Base-by-base conservation (phyloP, 352 stramenopile genomes). In the Salisapilia sapeloensis region DNA sequence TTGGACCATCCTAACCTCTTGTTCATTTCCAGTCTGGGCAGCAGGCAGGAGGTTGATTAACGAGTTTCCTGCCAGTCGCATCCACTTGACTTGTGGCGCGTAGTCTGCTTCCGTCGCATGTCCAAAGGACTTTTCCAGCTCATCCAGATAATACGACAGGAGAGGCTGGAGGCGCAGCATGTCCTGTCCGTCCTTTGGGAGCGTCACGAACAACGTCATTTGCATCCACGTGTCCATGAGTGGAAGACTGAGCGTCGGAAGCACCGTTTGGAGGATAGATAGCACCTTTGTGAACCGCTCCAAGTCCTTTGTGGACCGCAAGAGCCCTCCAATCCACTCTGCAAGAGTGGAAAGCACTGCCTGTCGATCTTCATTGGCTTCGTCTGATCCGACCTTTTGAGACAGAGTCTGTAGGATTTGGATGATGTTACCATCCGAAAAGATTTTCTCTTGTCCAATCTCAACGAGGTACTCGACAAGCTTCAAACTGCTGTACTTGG, bases 31-130 rank as follows among this genome's bases (percentile, higher is more conserved):
- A 6, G 27, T 29, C 10, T 21, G 29, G 13, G 28, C 4, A 0
- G 27, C 43, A 10, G 40, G n/a, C n/a, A 49, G 47, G 5, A 82
- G 32, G 38, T 76, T 56, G 15, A 78, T 34, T 1, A 58, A 46
- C 7, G 79, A 14, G 11, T 60, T 42, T 44, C 83, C 64, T 6
- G 70, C 40, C 2, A 86, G 35, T 29, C 40, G 49, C 10, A 84
- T 38, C 71, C 71, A 86, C 39, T 81, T 81, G 26, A 69, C 62
- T 63, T 82, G 71, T 8, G 56, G 59, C 9, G 67, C 61, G 24
- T 79, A 83, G 40, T 80, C 63, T 38, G 79, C 67, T 2, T 46
- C 49, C 3, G 61, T 75, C 10, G 60, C 67, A 6, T 50, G 56
- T 29, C 37, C 43, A 33, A 83, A 80, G 2, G 63, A 71, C 15